Conservation (phyloP, 208 protist species). For the Wallacemonas sp. region DNA sequence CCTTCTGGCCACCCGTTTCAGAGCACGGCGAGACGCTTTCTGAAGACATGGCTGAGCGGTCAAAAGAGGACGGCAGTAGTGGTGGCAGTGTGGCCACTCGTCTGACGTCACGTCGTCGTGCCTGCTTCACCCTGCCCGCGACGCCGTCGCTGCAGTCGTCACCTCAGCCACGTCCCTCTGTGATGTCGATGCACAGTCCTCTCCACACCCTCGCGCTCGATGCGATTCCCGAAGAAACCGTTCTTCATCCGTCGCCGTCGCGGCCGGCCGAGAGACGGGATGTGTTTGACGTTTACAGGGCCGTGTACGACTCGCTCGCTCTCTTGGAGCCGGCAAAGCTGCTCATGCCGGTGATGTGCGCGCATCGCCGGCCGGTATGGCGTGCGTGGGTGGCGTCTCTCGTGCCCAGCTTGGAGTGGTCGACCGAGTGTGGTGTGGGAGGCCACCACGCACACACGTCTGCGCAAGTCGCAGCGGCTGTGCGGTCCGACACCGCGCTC, state of each 20-base stretch:
- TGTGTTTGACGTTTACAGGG: not conserved
- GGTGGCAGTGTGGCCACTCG: not conserved
- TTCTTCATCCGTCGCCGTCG: not conserved
- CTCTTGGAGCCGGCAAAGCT: not conserved
- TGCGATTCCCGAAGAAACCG: not conserved
- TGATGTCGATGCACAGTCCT: not conserved
- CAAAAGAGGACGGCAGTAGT: too few species aligned
- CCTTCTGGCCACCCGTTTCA: slow-evolving; percentile 20
- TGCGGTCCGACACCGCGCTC: slow-evolving; percentile 15
- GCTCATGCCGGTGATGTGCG: not conserved
- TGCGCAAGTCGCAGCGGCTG: slow-evolving; percentile 2
- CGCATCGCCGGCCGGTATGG: not conserved
- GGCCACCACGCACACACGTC: too few species aligned
- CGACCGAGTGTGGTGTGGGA: too few species aligned
- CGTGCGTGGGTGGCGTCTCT: not conserved
- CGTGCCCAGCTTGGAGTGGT: not conserved
- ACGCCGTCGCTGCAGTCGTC: not conserved
- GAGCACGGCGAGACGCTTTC: too few species aligned
- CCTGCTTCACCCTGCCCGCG: slow-evolving; percentile 8
- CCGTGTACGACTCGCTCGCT: not conserved
- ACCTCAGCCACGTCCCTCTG: not conserved
- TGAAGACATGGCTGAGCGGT: too few species aligned
- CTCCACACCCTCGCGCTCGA: not conserved
- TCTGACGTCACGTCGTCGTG: not conserved
- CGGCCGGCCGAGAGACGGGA: not conserved